Conservation (phyloP, 164 flowering plant genomes). For the Tetrastigma voinierianum region DNA sequence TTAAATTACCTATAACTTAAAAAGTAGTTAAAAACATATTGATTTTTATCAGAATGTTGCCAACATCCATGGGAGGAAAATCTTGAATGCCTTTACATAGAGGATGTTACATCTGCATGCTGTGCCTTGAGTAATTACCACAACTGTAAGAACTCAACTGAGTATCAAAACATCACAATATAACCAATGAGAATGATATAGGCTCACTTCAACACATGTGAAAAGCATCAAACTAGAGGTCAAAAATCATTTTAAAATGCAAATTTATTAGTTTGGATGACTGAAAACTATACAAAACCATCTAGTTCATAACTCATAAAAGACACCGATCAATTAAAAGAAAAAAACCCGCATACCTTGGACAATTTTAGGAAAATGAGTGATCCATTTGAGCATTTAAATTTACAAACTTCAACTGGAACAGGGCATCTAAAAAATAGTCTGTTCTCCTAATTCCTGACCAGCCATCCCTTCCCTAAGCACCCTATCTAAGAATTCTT, state of each 20-base stretch:
- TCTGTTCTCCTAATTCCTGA: constrained; percentile 87
- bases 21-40: too few species aligned
- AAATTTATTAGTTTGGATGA: background rate
- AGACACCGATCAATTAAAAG: background rate
- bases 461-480: constrained; percentile 92
- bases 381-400: background rate
- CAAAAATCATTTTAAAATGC: background rate
- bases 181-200: too few species aligned
- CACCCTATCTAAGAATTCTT: constrained; percentile 77
- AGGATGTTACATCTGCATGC: too few species aligned
- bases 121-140: too few species aligned
- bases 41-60: too few species aligned
- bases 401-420: constrained; percentile 14
- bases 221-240: too few species aligned
- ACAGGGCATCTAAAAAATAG: constrained; percentile 39
- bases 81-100: too few species aligned
- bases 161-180: too few species aligned
- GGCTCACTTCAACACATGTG: too few species aligned
- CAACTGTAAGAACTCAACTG: too few species aligned
- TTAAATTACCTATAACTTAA: too few species aligned
- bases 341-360: constrained; percentile 11
- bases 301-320: background rate
- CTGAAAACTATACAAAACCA: background rate
- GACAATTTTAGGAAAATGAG: constrained; percentile 14
- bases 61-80: too few species aligned